Percentiles rank a stretch among this genome's conserved stretches.
These are phyloP conservation scores for Suillus spraguei DNA, from an alignment of 768 basidiomycete genomes.

Conservation along the genomic window DNA sequence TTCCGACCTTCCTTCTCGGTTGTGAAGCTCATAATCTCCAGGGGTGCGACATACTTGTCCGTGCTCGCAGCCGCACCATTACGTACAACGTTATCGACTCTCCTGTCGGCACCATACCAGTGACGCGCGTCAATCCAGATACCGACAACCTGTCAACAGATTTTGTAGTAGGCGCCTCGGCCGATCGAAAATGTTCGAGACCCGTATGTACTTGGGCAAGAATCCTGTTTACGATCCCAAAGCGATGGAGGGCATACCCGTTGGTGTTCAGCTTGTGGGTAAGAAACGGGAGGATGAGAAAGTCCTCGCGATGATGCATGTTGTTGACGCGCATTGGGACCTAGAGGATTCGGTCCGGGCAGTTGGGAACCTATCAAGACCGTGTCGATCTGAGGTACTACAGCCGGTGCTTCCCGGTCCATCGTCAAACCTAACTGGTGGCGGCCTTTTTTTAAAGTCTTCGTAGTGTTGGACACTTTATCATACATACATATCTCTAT, in stretches of 20 bases:
- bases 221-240: conserved; percentile 67
- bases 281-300: conserved; percentile 85
- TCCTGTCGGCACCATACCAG: conserved; percentile 74
- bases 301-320: conserved; percentile 75
- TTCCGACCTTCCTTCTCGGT: conserved; percentile 16
- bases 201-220: conserved; percentile 53
- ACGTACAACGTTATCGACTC: conserved; percentile 78
- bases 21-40: conserved; percentile 23
- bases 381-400: neutral
- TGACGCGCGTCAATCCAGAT: conserved; percentile 73
- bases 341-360: conserved; percentile 72
- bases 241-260: conserved; percentile 75
- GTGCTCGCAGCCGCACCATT: conserved; percentile 58
- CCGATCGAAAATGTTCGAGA: conserved; percentile 62
- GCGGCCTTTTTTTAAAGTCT: no score
- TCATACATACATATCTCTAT: no score
- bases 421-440: no score
- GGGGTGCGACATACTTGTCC: conserved; percentile 54
- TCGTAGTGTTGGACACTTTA: no score
- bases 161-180: conserved; percentile 49
- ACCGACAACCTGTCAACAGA: conserved; percentile 63
- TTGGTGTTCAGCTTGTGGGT: conserved; percentile 82
- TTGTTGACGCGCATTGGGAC: conserved; percentile 73
- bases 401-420: neutral
- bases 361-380: conserved; percentile 36